Conservation (phyloP, 345 rosid genomes). For the sweet orange (Citrus sinensis) region DNA sequence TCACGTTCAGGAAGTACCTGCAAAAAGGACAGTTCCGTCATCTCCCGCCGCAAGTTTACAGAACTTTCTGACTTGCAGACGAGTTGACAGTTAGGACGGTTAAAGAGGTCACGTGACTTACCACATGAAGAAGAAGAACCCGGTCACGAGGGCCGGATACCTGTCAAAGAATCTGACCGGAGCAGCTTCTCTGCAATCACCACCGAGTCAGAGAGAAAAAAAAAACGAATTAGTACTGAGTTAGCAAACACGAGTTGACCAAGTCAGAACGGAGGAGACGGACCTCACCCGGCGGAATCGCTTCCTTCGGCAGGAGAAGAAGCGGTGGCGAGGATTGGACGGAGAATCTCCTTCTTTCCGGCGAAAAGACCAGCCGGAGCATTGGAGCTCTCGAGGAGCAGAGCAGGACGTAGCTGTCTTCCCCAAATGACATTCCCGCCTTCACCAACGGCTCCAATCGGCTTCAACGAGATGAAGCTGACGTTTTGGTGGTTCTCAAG, state of each 20-base stretch:
- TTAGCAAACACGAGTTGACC: slow-evolving; percentile 8
- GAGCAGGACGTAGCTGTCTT: slow-evolving; percentile 74
- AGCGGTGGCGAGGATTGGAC: slow-evolving; percentile 55
- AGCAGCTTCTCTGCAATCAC: slow-evolving; percentile 47
- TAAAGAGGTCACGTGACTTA: slow-evolving; percentile 22
- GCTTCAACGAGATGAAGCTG: slow-evolving; percentile 31
- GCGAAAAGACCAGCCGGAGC: not conserved
- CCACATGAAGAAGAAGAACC: slow-evolving; percentile 99
- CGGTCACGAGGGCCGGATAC: slow-evolving; percentile 81
- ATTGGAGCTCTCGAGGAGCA: slow-evolving; percentile 47
- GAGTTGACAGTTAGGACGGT: slow-evolving; percentile 1
- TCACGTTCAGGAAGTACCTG: slow-evolving; percentile 94
- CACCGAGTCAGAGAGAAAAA: slow-evolving; percentile 19
- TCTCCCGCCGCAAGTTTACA: not conserved
- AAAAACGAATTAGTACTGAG: not conserved
- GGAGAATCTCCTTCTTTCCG: slow-evolving; percentile 41
- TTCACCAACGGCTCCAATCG: slow-evolving; percentile 54
- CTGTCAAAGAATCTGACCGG: slow-evolving; percentile 65
- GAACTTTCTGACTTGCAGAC: not conserved
- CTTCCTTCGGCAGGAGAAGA: slow-evolving; percentile 75
- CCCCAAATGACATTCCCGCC: slow-evolving; percentile 81
- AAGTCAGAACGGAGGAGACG: slow-evolving; percentile 59
- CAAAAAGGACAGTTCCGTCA: slow-evolving; percentile 9
- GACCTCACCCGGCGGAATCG: slow-evolving; percentile 98
- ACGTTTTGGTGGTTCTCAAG: slow-evolving; percentile 29